Percentiles rank a stretch among this genome's conserved stretches.
phyloP scores from a whole-genome alignment of 257 asterid species.

The Salvia splendens region DNA sequence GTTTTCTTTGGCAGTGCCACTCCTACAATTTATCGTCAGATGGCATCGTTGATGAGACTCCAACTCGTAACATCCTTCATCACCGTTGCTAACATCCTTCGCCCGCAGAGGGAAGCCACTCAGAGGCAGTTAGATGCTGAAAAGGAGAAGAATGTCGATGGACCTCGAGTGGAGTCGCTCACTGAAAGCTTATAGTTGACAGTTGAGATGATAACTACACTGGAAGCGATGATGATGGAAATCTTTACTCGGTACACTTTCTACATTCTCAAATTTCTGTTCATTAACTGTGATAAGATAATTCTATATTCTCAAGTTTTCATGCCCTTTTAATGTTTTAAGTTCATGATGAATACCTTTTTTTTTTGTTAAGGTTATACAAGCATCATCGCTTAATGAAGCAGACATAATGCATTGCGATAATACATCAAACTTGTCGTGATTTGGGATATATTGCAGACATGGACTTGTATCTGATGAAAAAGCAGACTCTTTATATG shows the following conservation, averaged over 20 bases:
- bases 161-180: slow-evolving; percentile 92
- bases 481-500: slow-evolving; percentile 87
- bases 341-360: slow-evolving; percentile 22
- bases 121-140: slow-evolving; percentile 97
- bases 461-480: slow-evolving; percentile 98
- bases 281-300: slow-evolving; percentile 20
- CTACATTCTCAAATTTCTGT: neutral
- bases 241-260: slow-evolving; percentile 73
- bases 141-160: slow-evolving; percentile 74
- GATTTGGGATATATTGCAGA: slow-evolving; percentile 51
- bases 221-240: slow-evolving; percentile 96
- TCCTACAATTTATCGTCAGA: slow-evolving; percentile 90
- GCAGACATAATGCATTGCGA: slow-evolving; percentile 55
- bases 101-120: slow-evolving; percentile 85
- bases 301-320: slow-evolving; percentile 9
- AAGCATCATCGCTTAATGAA: slow-evolving; percentile 92
- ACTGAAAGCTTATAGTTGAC: slow-evolving; percentile 67
- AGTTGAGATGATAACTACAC: slow-evolving; percentile 80
- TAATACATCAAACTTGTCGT: slow-evolving; percentile 30
- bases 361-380: slow-evolving; percentile 76
- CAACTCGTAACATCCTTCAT: slow-evolving; percentile 98
- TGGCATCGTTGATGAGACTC: slow-evolving; percentile 93
- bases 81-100: slow-evolving; percentile 81
- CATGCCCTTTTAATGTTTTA: slow-evolving; percentile 10
- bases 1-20: slow-evolving; percentile 72